phyloP scores from a whole-genome alignment of 2,329 filamentous ascomycete species.

The Fusarium miscanthi region DNA sequence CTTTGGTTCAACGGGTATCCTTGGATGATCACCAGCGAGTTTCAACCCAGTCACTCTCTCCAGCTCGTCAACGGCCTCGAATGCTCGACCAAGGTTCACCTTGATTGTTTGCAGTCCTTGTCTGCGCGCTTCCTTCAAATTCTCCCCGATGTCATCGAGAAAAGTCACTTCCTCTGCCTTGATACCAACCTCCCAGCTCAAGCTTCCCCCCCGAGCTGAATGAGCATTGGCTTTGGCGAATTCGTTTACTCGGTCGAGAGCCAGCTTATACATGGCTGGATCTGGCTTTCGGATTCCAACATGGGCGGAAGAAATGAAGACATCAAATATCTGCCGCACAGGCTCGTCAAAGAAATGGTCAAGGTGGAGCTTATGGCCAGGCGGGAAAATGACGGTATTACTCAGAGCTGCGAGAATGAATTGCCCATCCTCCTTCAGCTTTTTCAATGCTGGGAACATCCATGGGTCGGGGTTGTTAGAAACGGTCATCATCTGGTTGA shows the following conservation, averaged over 20 bases:
- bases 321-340: conserved; percentile 78
- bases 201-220: conserved; percentile 50
- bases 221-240: conserved; percentile 65
- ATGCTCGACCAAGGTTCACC: conserved; percentile 80
- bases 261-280: conserved; percentile 79
- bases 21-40: conserved; percentile 67
- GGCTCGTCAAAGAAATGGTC: conserved; percentile 65
- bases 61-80: conserved; percentile 83
- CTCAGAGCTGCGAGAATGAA: conserved; percentile 85
- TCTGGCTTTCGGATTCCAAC: conserved; percentile 91
- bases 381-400: conserved; percentile 90
- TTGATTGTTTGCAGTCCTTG: conserved; percentile 86
- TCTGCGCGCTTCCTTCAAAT: conserved; percentile 81
- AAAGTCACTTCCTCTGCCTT: conserved; percentile 80
- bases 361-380: conserved; percentile 72
- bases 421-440: conserved; percentile 70
- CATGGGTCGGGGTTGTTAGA: conserved; percentile 80
- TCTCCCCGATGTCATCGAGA: conserved; percentile 93
- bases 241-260: conserved; percentile 73
- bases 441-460: conserved; percentile 85
- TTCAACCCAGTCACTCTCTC: conserved; percentile 78
- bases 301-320: conserved; percentile 89
- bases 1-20: conserved; percentile 58
- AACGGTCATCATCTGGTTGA: conserved; percentile 89
- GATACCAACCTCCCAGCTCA: conserved; percentile 64